These are phyloP conservation scores for Brasilioporus rufonigricans DNA, from an alignment of 768 basidiomycete genomes.

Conservation along the genomic window DNA sequence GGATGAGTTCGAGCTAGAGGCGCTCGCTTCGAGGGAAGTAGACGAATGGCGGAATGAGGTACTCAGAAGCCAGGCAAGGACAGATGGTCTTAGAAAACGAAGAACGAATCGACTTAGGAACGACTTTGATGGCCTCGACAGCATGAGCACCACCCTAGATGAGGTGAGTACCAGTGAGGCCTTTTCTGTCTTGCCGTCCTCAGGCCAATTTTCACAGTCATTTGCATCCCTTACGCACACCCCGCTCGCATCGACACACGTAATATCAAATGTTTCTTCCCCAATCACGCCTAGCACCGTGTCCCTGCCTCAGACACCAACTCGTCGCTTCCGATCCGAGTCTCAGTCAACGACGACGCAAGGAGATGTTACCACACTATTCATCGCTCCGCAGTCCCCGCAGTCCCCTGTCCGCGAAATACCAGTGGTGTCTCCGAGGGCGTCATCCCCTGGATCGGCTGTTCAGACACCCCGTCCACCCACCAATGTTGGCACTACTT, in stretches of 20 bases:
- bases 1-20: conserved; percentile 47
- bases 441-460: not conserved
- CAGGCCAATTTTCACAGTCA: conserved; percentile 33
- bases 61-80: conserved; percentile 28
- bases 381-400: not conserved
- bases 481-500: not conserved
- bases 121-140: conserved; percentile 18
- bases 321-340: conserved; percentile 14
- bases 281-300: conserved; percentile 16
- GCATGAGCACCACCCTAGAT: conserved; percentile 37
- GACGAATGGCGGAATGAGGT: conserved; percentile 51
- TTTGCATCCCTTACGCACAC: conserved; percentile 44
- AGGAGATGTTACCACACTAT: not conserved
- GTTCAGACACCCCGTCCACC: not conserved
- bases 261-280: conserved; percentile 40
- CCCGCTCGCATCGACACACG: conserved; percentile 48
- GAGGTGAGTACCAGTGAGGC: conserved; percentile 39
- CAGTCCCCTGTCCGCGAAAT: not conserved
- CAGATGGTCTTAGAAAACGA: conserved; percentile 8
- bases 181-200: not conserved
- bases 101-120: conserved; percentile 2
- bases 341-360: conserved; percentile 19
- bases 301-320: conserved; percentile 17
- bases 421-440: conserved; percentile 1
- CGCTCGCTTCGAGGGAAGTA: conserved; percentile 49